A percentile compares a stretch with the other conserved stretches of the same genome.
phyloP scores from a whole-genome alignment of 257 asterid species.

The Ehretia macrophylla region DNA sequence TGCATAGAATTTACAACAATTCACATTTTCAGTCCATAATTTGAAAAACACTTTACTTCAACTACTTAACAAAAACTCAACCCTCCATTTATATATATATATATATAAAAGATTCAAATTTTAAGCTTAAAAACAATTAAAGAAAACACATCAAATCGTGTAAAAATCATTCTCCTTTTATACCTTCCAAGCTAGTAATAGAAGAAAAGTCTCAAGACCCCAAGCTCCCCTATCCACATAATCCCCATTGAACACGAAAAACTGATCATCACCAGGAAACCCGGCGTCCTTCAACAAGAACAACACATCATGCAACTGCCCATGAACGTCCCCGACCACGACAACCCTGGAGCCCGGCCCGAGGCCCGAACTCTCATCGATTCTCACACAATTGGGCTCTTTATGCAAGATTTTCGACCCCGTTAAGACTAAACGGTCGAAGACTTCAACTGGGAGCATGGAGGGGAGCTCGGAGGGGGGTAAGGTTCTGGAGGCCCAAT shows the following conservation, averaged over 20 bases:
- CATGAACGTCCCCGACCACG: constrained; percentile 95
- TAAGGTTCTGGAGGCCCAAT: constrained; percentile 63
- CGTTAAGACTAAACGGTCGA: constrained; percentile 63
- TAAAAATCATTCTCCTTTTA: background rate
- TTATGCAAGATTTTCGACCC: constrained; percentile 88
- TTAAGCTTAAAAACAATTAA: too few species aligned
- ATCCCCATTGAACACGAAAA: constrained; percentile 95
- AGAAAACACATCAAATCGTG: background rate
- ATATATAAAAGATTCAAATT: too few species aligned
- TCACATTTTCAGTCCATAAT: too few species aligned
- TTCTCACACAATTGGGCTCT: constrained; percentile 75
- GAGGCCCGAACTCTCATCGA: constrained; percentile 48
- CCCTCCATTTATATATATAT: too few species aligned
- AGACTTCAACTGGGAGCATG: constrained; percentile 70
- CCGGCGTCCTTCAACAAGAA: constrained; percentile 71
- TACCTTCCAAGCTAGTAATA: constrained; percentile 96
- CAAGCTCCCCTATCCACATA: constrained; percentile 98
- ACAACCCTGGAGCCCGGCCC: constrained; percentile 50
- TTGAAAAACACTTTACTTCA: too few species aligned
- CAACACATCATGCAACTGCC: constrained; percentile 89
- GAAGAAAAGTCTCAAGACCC: constrained; percentile 91
- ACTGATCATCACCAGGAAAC: constrained; percentile 63
- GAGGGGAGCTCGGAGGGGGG: constrained; percentile 63
- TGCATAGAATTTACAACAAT: too few species aligned
- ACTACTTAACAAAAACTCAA: too few species aligned